Conservation (phyloP, 306 rosid genomes). For the Bauhinia variegata region DNA sequence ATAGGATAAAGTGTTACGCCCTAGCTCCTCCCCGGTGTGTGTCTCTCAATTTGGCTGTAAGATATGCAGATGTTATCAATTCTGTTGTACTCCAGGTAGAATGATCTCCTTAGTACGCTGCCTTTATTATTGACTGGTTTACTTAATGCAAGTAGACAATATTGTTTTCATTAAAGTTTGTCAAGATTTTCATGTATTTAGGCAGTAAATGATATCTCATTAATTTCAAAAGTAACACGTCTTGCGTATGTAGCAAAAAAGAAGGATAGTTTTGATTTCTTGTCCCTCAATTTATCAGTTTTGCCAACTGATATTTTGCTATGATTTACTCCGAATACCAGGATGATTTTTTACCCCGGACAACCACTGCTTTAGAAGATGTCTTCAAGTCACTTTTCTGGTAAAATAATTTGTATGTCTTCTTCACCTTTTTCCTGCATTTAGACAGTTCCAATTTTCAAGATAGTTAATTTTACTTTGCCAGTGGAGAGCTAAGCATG, state of each 20-base stretch:
- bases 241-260: slow-evolving; percentile 6
- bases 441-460: slow-evolving; percentile 19
- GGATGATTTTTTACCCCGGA: slow-evolving; percentile 97
- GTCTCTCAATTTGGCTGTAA: slow-evolving; percentile 94
- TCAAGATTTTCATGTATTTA: slow-evolving; percentile 15
- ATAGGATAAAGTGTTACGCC: slow-evolving; percentile 76
- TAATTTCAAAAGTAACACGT: slow-evolving; percentile 2
- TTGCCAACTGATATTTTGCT: slow-evolving; percentile 30
- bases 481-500: slow-evolving; percentile 7
- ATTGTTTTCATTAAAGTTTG: slow-evolving; percentile 22
- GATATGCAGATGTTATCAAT: slow-evolving; percentile 89
- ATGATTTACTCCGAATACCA: slow-evolving; percentile 39
- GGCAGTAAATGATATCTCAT: not conserved
- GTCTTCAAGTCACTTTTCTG: slow-evolving; percentile 81
- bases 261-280: not conserved
- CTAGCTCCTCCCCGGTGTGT: slow-evolving; percentile 85
- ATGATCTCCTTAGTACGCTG: slow-evolving; percentile 19
- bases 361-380: slow-evolving; percentile 68
- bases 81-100: slow-evolving; percentile 87
- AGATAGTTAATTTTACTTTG: slow-evolving; percentile 24
- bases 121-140: slow-evolving; percentile 17
- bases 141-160: slow-evolving; percentile 14
- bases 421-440: slow-evolving; percentile 10
- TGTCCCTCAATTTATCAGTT: slow-evolving; percentile 31
- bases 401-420: slow-evolving; percentile 52